Base-by-base conservation (phyloP, 108 stramenopile species). In the Nannochloropsis salina region DNA sequence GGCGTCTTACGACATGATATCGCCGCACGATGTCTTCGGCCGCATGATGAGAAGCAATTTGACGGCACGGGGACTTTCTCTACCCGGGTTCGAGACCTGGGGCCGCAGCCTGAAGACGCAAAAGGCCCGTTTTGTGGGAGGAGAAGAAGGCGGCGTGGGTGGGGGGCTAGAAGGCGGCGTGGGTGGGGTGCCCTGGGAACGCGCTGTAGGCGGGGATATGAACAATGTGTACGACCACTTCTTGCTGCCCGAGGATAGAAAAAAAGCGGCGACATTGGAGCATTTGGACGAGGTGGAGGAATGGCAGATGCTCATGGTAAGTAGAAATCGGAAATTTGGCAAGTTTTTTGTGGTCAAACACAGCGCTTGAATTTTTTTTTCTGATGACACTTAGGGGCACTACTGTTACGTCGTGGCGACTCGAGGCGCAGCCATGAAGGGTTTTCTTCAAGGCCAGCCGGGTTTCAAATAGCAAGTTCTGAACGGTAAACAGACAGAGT, bases 271-370 rank as follows among this genome's bases (percentile, higher is more conserved):
- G 6, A 42, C 43, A 41, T 84, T 88, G 41, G 87, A 88, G 81
- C 47, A 47, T 8, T 45, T 88, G 81, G 87, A 88, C 81, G 87
- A 88, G 47, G 44, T 88, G 9, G 87, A 85, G 80, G 87, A 88
- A 47, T 88, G 87, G 87, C 44, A 84, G 42, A 83, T 88, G n/a
- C 82, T 88, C 45, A 88, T 88, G 87, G 87, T 87, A 9, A 84
- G 83, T 41, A 6, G 80, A 81, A 74, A n/a, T 74, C 3, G n/a
- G n/a, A 74, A n/a, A 2, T 15, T 6, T 74, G 61, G 61, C 31
- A 31, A 31, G 31, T 31, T 31, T 31, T 31, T 31, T 31, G 31
- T 31, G 31, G 31, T 31, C 31, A 31, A 31, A 31, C 31, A 31
- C 31, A 31, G 31, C 31, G 31, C 31, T 31, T 31, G 31, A 31